These are phyloP conservation scores for Podospora comata DNA, from an alignment of 495 filamentous ascomycete species.

Conservation along the genomic window DNA sequence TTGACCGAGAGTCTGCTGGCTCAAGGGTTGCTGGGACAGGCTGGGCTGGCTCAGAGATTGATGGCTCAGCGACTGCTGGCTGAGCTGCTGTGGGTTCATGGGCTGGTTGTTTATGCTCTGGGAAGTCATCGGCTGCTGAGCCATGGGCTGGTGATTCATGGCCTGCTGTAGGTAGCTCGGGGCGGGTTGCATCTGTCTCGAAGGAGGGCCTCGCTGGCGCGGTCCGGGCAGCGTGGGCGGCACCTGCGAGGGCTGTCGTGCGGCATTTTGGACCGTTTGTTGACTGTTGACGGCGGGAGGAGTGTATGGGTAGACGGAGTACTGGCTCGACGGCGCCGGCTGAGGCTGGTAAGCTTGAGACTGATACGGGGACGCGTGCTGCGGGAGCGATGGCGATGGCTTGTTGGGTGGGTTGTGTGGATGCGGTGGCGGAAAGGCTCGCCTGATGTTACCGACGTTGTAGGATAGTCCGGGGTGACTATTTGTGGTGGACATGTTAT, in stretches of 20 bases:
- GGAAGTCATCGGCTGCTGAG: constrained; percentile 21
- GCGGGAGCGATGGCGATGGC: constrained; percentile 42
- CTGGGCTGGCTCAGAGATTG: constrained; percentile 20
- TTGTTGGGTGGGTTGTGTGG: constrained; percentile 42
- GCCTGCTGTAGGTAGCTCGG: constrained; percentile 37
- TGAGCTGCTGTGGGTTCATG: constrained; percentile 24
- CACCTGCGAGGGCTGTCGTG: constrained; percentile 29
- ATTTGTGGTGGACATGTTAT: constrained; percentile 32
- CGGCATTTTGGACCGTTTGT: constrained; percentile 33
- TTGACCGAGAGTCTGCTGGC: constrained; percentile 21
- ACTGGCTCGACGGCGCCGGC: constrained; percentile 25
- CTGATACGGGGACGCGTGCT: constrained; percentile 46
- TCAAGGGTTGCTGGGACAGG: constrained; percentile 22
- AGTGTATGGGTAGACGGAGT: constrained; percentile 36
- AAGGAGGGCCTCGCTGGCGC: constrained; percentile 35
- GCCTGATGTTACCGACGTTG: constrained; percentile 21
- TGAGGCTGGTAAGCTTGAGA: constrained; percentile 39
- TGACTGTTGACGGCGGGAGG: constrained; percentile 34
- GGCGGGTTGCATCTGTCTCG: constrained; percentile 34
- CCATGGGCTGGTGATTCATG: constrained; percentile 29
- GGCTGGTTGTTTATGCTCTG: constrained; percentile 23
- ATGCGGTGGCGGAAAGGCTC: constrained; percentile 29
- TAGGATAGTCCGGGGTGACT: constrained; percentile 33
- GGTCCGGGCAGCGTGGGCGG: constrained; percentile 39
- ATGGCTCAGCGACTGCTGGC: constrained; percentile 17